Conservation (phyloP, 2,329 filamentous ascomycete species). For the Fusarium sp. region DNA sequence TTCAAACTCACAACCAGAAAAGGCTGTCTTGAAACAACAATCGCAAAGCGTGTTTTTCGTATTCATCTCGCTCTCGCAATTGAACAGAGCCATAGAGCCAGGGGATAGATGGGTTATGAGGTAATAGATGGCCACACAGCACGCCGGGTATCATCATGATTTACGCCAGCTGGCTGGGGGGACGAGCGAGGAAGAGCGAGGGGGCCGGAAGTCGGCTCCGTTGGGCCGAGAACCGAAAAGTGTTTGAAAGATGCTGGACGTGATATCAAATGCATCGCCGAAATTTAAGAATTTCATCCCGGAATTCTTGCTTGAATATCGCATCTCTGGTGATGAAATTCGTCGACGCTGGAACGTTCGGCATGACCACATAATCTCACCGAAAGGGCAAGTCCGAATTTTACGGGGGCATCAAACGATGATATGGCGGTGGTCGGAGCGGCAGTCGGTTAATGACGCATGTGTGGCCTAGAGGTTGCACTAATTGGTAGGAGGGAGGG, state of each 20-base stretch:
- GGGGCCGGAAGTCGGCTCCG: conserved; percentile 25
- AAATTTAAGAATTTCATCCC: not conserved
- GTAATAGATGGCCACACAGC: conserved; percentile 9
- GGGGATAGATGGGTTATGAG: conserved; percentile 4
- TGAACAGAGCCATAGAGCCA: not conserved
- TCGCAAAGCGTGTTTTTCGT: not conserved
- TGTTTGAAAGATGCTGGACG: not conserved
- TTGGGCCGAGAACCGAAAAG: conserved; percentile 23
- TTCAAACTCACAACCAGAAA: not conserved
- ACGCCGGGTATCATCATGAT: conserved; percentile 23
- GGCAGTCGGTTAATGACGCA: conserved; percentile 44
- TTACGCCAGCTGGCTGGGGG: conserved; percentile 5
- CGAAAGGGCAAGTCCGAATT: not conserved
- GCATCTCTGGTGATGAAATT: not conserved
- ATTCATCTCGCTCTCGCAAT: not conserved
- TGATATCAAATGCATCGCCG: not conserved
- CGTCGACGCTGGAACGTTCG: not conserved
- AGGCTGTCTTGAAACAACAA: not conserved
- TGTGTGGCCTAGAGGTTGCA: not conserved
- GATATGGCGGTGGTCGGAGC: conserved; percentile 45
- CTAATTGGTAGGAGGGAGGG: not conserved
- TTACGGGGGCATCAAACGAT: conserved; percentile 25
- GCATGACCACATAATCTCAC: not conserved
- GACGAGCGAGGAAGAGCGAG: not conserved
- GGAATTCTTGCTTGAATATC: not conserved